phyloP scores from a whole-genome alignment of 352 stramenopile species.

The Phytophthora tentaculata region DNA sequence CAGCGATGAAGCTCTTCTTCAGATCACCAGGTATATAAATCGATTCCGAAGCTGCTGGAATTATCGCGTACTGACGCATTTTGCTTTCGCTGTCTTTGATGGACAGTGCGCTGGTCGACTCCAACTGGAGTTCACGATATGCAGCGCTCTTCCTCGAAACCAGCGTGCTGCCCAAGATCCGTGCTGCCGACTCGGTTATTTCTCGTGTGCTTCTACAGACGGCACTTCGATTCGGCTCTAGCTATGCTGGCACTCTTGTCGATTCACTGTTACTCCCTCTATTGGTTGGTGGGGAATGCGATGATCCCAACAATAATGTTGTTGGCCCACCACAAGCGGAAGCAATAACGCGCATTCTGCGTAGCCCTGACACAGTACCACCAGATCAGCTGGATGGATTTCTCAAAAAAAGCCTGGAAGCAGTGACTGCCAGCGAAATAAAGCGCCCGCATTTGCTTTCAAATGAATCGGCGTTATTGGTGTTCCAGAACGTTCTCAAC shows the following conservation, averaged over 20 bases:
- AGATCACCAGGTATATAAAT: conserved; percentile 55
- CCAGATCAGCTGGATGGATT: conserved; percentile 58
- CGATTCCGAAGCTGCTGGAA: background rate
- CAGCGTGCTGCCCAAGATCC: conserved; percentile 65
- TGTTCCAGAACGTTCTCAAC: conserved; percentile 80
- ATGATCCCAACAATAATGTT: background rate
- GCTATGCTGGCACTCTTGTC: conserved; percentile 49
- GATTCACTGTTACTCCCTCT: conserved; percentile 66
- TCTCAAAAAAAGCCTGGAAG: conserved; percentile 41
- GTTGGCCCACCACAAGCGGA: conserved; percentile 67
- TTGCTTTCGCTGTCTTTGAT: background rate
- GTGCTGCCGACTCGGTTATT: conserved; percentile 64
- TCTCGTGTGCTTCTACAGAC: conserved; percentile 77
- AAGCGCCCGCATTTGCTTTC: conserved; percentile 48
- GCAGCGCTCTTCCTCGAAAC: conserved; percentile 64
- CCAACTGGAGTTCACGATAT: conserved; percentile 77
- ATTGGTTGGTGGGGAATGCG: conserved; percentile 29
- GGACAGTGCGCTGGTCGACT: conserved; percentile 56
- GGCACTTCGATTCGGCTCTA: conserved; percentile 55
- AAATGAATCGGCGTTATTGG: conserved; percentile 69
- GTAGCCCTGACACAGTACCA: conserved; percentile 50
- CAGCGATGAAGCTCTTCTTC: conserved; percentile 69
- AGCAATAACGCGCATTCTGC: conserved; percentile 71
- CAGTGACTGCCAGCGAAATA: background rate
- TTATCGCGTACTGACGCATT: background rate